Evolutionary conservation across 306 rosid species (phyloP), one percentile per base, ranked within the genome.

Genomic region (Glycyrrhiza uralensis): DNA sequence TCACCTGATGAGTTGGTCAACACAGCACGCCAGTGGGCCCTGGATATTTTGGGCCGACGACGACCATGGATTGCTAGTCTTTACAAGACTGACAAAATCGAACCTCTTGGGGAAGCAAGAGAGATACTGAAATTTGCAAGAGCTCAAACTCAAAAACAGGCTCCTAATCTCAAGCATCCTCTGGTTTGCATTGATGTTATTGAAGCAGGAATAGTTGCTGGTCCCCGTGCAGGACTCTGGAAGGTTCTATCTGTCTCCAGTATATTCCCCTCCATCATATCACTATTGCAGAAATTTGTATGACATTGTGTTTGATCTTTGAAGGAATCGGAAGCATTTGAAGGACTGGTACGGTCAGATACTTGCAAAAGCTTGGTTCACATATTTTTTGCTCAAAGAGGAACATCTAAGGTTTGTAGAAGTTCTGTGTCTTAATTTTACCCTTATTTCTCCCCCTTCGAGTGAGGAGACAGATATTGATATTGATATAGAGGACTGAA

Each of bases 1-100:
- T 70, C 96, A 52, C 80, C 96, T 12, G 76, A 79, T 79, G 85
- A 85, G 72, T 85, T 95, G 88, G 82, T 95, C 20, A 80, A 66
- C 74, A 65, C 94, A 62, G 97, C 99, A 76, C 87, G 96, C 59
- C 69, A 20, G 65, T 89, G 96, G 99, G 96, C 96, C 39, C 75
- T 95, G 44, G 97, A 95, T 79, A 95, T 91, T 22, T 18, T 86
- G 67, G 85, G 75, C 26, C 20, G 75, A 44, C 83, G 85, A 81
- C 83, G 75, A 71, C 99, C 99, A 55, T 91, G 99, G 99, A 72
- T 88, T 82, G 79, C 84, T 71, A 91, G 90, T 91, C 97, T 95
- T 59, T 77, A 88, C 84, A 95, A 80, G 93, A 80, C 87, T 0
- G 86, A 88, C 83, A 95, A 91, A 85, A 46, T 95, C 66, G 96